Base-by-base conservation (phyloP, 805 yeast species). In the Sugiyamaella marilandica region DNA sequence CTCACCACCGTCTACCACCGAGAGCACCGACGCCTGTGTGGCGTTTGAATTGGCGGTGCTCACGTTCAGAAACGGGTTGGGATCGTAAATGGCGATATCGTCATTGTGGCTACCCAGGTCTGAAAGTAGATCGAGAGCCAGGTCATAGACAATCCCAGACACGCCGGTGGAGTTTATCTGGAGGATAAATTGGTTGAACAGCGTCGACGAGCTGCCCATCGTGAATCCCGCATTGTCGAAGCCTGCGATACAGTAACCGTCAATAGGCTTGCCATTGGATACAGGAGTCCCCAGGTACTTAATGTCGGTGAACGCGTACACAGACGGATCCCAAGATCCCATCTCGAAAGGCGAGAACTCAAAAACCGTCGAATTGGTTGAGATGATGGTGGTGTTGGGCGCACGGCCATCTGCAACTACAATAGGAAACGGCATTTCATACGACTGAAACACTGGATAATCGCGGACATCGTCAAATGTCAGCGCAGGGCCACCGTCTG, bases 271-370 rank as follows among this genome's bases (percentile, higher is more conserved):
- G 39, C 96, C 96, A 55, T 81, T 74, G 24, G 74, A 62, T 34
- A 85, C 76, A 19, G 76, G 67, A 0, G 95, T 76, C 9, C 96
- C 96, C 46, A 87, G 66, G 64, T 85, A 88, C 66, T 81, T 77
- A 44, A 81, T 69, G 55, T 85, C 83, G 10, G 83, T 74, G 67
- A 90, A 89, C 2, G 84, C 71, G 51, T 77, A 73, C 51, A 87
- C 69, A 1, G 84, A 73, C 11, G 88, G 85, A 64, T 90, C 97
- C 95, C 95, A 89, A 3, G 95, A 83, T 11, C 97, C 97, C 63
- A 89, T 69, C 64, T 84, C 87, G 61, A 72, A 83, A 11, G 95
- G 91, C 47, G 76, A 77, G 58, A 72, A 46, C 59, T 73, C 77
- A 50, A 68, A 70, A 24, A 69, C 77, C 1, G 96, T 87, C 8